These are phyloP conservation scores for Rhododendron williamsianum DNA, from an alignment of 148 eudicot species.

Conservation along the genomic window DNA sequence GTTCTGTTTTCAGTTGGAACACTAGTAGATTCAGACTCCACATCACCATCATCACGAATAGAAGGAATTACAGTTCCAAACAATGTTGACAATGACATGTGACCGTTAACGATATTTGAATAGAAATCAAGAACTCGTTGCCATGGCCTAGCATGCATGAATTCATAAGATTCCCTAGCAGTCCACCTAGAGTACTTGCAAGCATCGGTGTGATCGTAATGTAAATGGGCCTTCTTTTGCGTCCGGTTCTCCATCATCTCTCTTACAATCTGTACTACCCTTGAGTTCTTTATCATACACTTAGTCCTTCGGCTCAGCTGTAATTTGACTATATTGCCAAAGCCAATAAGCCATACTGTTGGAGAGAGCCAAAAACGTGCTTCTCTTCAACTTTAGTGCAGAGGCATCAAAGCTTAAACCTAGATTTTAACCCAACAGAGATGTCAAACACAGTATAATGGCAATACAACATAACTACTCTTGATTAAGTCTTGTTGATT, in stretches of 20 bases:
- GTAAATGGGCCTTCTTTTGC: constrained; percentile 23
- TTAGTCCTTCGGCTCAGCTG: neutral
- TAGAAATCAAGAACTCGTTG: constrained; percentile 55
- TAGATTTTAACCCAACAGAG: neutral
- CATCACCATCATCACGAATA: constrained; percentile 25
- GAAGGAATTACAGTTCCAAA: constrained; percentile 28
- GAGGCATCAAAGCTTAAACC: neutral
- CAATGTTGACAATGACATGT: constrained; percentile 40
- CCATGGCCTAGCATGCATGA: constrained; percentile 81
- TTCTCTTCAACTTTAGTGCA: neutral
- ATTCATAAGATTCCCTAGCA: constrained; percentile 74
- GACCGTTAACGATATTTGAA: constrained; percentile 47
- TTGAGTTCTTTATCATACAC: constrained; percentile 7
- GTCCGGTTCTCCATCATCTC: constrained; percentile 15
- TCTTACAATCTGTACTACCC: neutral
- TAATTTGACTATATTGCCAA: neutral
- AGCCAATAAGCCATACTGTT: neutral
- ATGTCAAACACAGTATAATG: neutral
- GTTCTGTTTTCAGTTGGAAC: constrained; percentile 31
- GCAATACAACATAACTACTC: neutral
- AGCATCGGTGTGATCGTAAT: constrained; percentile 61
- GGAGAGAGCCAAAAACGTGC: neutral
- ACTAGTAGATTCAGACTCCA: constrained; percentile 28
- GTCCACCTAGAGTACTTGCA: constrained; percentile 65
- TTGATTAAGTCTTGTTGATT: neutral